Evolutionary conservation across 495 filamentous ascomycete species (phyloP), one percentile per base, ranked within the genome.

Genomic region (Penicillium macrosclerotiorum): DNA sequence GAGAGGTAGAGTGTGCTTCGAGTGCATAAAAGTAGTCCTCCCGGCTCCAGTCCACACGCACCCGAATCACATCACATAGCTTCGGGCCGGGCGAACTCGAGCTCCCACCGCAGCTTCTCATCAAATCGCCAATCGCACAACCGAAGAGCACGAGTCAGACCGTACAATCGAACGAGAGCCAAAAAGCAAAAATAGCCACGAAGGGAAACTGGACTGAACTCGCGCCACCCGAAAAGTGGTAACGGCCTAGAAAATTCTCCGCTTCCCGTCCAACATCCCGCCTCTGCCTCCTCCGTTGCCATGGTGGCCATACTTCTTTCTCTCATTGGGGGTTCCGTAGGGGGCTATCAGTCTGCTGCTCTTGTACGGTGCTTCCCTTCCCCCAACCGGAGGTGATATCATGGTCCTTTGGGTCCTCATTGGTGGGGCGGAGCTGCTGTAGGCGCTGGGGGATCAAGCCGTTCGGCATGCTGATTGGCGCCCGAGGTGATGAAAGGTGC

Each of bases 401-500:
- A 13, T 34, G 25, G 24, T 29, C 4, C 13, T 36, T n/a, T 22
- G 42, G 29, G 25, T 29, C n/a, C 27, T 19, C 0, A 62, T 62
- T 62, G 59, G 59, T 34, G 46, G 39, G 45, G 16, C 26, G 20
- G 33, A 34, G 41, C 37, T 43, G 26, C 29, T 57, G 44, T 53
- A 59, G 49, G 52, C 59, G 59, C 59, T 52, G 52, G 52, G 52
- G 31, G 49, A 38, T 56, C 55, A 43, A 53, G 47, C 44, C 26
- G 52, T 51, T 24, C 49, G 37, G 42, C 27, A 25, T 8, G 31
- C 32, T 63, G 59, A 63, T 63, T 63, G 59, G 59, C 34, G 26
- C 45, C 16, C 4, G 38, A 50, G 38, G 59, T 63, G 59, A 63
- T 30, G 53, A 52, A 55, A 54, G 50, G 50, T 63, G 59, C 59